Conservation (phyloP, 495 filamentous ascomycete species). For the Aspergillus leporis region DNA sequence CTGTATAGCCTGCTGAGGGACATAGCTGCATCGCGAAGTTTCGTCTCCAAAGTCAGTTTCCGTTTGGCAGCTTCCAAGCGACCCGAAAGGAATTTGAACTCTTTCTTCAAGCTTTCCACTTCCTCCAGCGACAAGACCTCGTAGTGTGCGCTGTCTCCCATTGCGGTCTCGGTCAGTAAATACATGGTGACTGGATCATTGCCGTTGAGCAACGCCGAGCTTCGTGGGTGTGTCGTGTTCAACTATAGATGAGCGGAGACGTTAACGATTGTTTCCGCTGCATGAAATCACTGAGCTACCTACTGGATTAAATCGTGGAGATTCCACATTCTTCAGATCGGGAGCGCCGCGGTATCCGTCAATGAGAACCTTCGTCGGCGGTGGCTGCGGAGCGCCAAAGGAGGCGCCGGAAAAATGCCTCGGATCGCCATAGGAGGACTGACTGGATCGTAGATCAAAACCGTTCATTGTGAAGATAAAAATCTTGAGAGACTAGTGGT, state of each 20-base stretch:
- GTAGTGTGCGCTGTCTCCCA: slow-evolving; percentile 79
- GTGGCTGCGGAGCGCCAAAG: slow-evolving; percentile 38
- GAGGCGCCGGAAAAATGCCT: slow-evolving; percentile 41
- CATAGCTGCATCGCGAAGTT: slow-evolving; percentile 88
- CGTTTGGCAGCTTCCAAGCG: slow-evolving; percentile 78
- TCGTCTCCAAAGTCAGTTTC: slow-evolving; percentile 87
- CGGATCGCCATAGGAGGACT: slow-evolving; percentile 51
- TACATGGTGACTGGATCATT: slow-evolving; percentile 71
- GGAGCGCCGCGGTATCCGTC: slow-evolving; percentile 48
- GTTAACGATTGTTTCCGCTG: slow-evolving; percentile 18
- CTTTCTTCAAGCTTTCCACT: slow-evolving; percentile 87
- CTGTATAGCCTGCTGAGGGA: slow-evolving; percentile 79
- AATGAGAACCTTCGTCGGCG: slow-evolving; percentile 42
- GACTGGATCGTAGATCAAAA: slow-evolving; percentile 45
- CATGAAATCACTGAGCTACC: slow-evolving; percentile 14
- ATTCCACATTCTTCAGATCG: slow-evolving; percentile 35
- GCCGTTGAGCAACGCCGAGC: slow-evolving; percentile 45
- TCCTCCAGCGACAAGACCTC: slow-evolving; percentile 88
- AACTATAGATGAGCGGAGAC: slow-evolving; percentile 24
- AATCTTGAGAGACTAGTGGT: neutral
- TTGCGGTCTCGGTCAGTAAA: slow-evolving; percentile 88
- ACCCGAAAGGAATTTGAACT: slow-evolving; percentile 63
- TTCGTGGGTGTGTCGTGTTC: slow-evolving; percentile 36
- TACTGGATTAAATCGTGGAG: slow-evolving; percentile 44
- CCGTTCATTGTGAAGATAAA: slow-evolving; percentile 39